Conservation (phyloP, 2,329 filamentous ascomycete genomes). For the Alternaria incomplexa region DNA sequence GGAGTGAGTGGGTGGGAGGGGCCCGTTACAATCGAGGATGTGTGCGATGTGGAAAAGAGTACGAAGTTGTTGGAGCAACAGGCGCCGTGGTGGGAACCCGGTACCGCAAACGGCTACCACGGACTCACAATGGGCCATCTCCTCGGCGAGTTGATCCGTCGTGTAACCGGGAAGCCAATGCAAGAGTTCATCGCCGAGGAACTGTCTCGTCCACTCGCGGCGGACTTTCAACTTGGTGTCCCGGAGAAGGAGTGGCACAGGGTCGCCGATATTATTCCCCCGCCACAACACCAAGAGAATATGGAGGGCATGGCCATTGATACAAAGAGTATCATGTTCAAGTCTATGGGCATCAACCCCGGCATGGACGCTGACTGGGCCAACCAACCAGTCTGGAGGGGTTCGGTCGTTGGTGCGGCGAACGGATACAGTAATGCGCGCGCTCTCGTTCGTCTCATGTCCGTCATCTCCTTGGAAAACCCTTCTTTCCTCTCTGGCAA, state of each 20-base stretch:
- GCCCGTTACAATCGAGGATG: constrained; percentile 4
- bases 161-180: constrained; percentile 11
- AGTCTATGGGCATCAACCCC: constrained; percentile 13
- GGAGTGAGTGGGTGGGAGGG: constrained; percentile 22
- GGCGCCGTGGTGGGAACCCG: constrained; percentile 24
- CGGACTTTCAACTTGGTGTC: constrained; percentile 24
- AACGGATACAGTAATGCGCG: constrained; percentile 23
- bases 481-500: constrained; percentile 7
- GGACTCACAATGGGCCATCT: constrained; percentile 21
- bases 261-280: constrained; percentile 18
- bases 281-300: not conserved
- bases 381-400: constrained; percentile 3
- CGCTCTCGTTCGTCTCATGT: constrained; percentile 13
- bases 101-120: constrained; percentile 23
- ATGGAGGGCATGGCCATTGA: not conserved
- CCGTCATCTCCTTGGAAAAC: constrained; percentile 9
- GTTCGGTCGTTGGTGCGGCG: constrained; percentile 2
- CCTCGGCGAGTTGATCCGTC: constrained; percentile 12
- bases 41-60: constrained; percentile 11
- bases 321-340: not conserved
- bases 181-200: constrained; percentile 60
- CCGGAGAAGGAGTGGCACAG: constrained; percentile 8
- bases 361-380: constrained; percentile 9
- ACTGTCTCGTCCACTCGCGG: constrained; percentile 64
- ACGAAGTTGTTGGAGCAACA: constrained; percentile 16